phyloP scores from a whole-genome alignment of 2,329 filamentous ascomycete genomes.

The Trichoderma sp. region DNA sequence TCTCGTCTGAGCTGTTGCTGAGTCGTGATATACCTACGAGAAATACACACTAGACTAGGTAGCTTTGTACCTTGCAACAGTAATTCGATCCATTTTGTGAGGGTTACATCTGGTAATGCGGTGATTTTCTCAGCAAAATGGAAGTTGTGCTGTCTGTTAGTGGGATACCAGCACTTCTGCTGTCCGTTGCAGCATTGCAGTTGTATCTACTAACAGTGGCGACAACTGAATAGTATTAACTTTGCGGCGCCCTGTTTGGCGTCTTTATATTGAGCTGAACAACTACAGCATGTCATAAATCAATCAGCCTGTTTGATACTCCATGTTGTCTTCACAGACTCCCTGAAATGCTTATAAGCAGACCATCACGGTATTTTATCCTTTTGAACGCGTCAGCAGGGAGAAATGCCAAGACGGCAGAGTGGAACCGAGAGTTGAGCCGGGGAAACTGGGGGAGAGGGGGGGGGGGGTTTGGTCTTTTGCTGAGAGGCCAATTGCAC shows the following conservation, averaged over 20 bases:
- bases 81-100: neutral
- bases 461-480: neutral
- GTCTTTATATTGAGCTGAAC: neutral
- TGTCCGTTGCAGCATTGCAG: neutral
- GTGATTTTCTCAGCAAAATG: neutral
- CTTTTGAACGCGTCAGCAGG: slow-evolving; percentile 4
- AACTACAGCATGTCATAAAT: neutral
- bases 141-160: neutral
- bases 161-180: neutral
- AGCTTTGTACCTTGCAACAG: neutral
- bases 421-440: neutral
- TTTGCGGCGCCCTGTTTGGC: neutral
- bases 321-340: neutral
- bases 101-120: too few relatives aligned
- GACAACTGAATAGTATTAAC: neutral
- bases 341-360: neutral
- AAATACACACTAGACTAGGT: neutral
- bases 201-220: neutral
- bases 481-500: neutral
- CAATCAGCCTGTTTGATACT: neutral
- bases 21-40: neutral
- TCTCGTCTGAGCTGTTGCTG: too few relatives aligned
- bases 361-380: neutral
- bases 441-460: neutral
- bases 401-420: slow-evolving; percentile 8